Base-by-base conservation (phyloP, 805 yeast species). In the Candida alai region DNA sequence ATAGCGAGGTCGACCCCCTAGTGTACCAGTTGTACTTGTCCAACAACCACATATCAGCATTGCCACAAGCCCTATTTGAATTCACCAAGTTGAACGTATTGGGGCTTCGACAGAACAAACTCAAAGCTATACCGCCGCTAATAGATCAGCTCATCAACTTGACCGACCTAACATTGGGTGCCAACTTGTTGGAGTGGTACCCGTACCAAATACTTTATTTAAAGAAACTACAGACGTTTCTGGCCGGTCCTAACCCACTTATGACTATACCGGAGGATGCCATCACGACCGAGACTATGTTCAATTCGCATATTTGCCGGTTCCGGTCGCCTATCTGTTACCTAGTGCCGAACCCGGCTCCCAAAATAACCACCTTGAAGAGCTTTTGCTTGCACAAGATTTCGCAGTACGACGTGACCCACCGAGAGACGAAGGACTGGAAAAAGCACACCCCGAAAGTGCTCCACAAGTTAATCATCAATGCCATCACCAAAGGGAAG, bases 181-280 rank as follows among this genome's bases (percentile, higher is more conserved):
- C 70, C 15, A 78, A 78, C 46, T 64, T 72, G 36, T 48, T 78
- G 24, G 65, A 63, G 32, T 71, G 60, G 35, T 51, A 78, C 13
- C 84, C 84, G 0, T 68, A 65, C 39, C 74, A 74, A 39, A 68
- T 78, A 5, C 51, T 78, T n/a, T 56, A 65, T 4, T 52, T 78
- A 10, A 56, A 65, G 1, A 47, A 56, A 3, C 48, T 78, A 20
- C 52, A 57, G 13, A 64, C 66, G 1, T 54, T 78, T n/a, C 56
- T 73, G 10, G 70, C 80, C 0, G 70, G 81, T 19, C 83, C 83
- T 1, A 78, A 78, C 42, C 73, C 74, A 6, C 59, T 61, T 34
- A 26, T 48, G 32, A 34, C 44, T 11, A 48, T 50, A 16, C 50
- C 58, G 7, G 52, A 37, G 2, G 60, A 53, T 32, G 68, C 64